phyloP scores from a whole-genome alignment of 305 asterid species.

The Solanum aculeatissimum region DNA sequence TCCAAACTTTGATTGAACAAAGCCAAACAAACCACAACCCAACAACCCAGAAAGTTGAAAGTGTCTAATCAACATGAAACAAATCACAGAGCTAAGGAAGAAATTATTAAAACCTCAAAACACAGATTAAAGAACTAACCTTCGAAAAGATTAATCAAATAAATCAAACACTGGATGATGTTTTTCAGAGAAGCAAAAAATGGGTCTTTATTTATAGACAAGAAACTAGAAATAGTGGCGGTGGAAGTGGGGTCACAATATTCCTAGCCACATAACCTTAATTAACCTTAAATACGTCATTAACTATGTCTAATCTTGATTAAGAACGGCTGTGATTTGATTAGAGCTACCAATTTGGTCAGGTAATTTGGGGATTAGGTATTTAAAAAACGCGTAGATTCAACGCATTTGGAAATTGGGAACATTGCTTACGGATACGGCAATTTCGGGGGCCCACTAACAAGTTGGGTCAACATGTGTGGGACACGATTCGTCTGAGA shows the following conservation, averaged over 20 bases:
- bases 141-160: neutral
- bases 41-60: neutral
- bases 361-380: neutral
- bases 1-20: neutral
- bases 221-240: constrained; percentile 1
- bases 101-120: neutral
- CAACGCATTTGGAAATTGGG: neutral
- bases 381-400: constrained; percentile 3
- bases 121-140: neutral
- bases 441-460: neutral
- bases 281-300: neutral
- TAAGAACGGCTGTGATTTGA: neutral
- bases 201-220: constrained; percentile 11
- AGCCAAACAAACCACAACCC: neutral
- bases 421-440: neutral
- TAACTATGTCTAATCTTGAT: neutral
- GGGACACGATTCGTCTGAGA: neutral
- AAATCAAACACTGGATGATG: neutral
- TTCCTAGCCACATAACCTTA: constrained; percentile 1
- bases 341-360: neutral
- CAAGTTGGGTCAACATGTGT: neutral
- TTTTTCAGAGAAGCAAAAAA: neutral
- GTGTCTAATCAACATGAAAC: neutral
- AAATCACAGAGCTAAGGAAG: neutral
- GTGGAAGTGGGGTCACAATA: neutral